Conservation (phyloP, 768 basidiomycete species). For the Coprinopsis marcescibilis region DNA sequence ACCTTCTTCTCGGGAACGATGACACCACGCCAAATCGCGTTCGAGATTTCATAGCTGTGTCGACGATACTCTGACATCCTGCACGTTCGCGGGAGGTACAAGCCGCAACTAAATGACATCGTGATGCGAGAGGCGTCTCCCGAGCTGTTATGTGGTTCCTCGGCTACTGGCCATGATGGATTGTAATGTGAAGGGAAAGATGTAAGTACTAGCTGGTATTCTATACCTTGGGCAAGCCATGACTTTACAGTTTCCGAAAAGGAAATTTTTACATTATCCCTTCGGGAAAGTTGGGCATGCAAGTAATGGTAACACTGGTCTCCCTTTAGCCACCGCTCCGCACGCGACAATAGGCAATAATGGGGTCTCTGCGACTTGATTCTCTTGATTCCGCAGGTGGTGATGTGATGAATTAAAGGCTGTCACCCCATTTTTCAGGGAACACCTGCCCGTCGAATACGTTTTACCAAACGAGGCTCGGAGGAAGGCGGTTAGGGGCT, state of each 20-base stretch:
- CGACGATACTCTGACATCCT: not conserved
- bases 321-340: not conserved
- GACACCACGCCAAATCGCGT: slow-evolving; percentile 3
- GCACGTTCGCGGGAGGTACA: slow-evolving; percentile 1
- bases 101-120: not conserved
- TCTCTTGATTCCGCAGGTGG: not conserved
- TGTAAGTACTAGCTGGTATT: no score
- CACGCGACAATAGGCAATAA: not conserved
- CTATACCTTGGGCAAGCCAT: no score
- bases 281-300: slow-evolving; percentile 2
- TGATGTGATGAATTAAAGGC: not conserved
- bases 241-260: not conserved
- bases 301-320: not conserved
- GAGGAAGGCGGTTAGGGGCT: no score
- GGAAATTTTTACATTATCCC: not conserved
- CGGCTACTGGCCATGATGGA: no score
- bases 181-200: no score
- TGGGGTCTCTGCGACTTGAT: not conserved
- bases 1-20: slow-evolving; percentile 8
- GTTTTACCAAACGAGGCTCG: not conserved
- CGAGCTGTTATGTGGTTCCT: no score
- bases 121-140: no score
- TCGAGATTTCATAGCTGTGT: slow-evolving; percentile 2
- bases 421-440: not conserved
- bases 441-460: not conserved